phyloP scores from a whole-genome alignment of 2,329 filamentous ascomycete genomes.

The Phyllosticta citrichinensis region DNA sequence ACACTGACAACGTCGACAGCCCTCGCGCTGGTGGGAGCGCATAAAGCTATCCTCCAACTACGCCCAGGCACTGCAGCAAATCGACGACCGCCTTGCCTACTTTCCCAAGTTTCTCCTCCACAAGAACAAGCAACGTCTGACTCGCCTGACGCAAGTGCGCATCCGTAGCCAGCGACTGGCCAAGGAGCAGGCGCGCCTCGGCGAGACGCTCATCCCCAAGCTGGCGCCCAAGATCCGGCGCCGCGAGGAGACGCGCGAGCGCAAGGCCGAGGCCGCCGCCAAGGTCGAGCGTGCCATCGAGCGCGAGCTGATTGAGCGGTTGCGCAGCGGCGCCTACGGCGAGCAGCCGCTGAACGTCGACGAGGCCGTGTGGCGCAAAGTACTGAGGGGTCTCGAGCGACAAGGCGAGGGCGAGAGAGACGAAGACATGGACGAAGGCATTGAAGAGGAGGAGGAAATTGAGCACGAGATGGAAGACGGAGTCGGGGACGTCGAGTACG shows the following conservation, averaged over 20 bases:
- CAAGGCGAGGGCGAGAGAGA: constrained; percentile 75
- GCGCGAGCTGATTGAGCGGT: constrained; percentile 80
- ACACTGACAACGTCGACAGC: neutral
- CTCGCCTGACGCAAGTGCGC: constrained; percentile 81
- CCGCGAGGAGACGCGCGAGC: constrained; percentile 38
- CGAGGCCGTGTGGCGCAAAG: constrained; percentile 94
- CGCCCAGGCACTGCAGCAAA: constrained; percentile 73
- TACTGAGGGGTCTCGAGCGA: constrained; percentile 79
- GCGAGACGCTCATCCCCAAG: constrained; percentile 79
- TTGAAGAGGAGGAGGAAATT: constrained; percentile 59
- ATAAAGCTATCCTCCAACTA: constrained; percentile 89
- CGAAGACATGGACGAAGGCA: constrained; percentile 79
- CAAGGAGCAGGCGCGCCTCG: constrained; percentile 79
- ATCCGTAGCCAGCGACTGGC: constrained; percentile 68
- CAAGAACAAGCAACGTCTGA: constrained; percentile 94
- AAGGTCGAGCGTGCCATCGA: constrained; percentile 96
- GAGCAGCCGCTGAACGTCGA: constrained; percentile 85
- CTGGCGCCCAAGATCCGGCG: constrained; percentile 76
- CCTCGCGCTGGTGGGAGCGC: constrained; percentile 67
- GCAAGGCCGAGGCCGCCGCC: constrained; percentile 49
- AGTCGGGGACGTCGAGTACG: constrained; percentile 77
- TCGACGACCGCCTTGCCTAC: constrained; percentile 63
- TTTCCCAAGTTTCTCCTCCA: constrained; percentile 90
- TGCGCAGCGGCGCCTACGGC: constrained; percentile 88
- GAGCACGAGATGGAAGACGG: constrained; percentile 57